Base-by-base conservation (phyloP, 148 eudicot species). In the Rhododendron griersonianum region DNA sequence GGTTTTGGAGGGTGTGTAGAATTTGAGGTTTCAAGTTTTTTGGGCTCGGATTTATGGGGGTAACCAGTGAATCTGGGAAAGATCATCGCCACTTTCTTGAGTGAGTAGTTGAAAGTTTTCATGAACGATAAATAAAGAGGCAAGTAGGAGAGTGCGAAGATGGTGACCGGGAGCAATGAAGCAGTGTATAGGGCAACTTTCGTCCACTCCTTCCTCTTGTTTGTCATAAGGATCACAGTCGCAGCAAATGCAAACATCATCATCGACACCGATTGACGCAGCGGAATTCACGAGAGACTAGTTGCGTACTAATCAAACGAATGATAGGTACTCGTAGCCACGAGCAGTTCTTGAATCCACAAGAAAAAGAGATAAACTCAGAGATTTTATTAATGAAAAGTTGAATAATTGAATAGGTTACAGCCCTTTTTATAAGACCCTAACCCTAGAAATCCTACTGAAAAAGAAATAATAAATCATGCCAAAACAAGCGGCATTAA, bases 221-320 rank as follows among this genome's bases (percentile, higher is more conserved):
- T 41, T 28, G 69, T 48, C 79, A 48, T 48, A 83, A 83, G 85
- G 2, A 71, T 48, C 11, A 83, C 45, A 16, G 85, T 83, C 6
- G 85, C 63, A 0, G 79, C 85, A 30, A 83, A 83, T 30, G 78
- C 78, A 6, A 69, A 19, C 85, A 83, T 83, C 85, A 83, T 83
- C 79, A 83, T 69, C 0, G 85, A 69, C 11, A 83, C 85, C 4
- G 85, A 83, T 11, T n/a, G n/a, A n/a, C n/a, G n/a, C n/a, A n/a
- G n/a, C n/a, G n/a, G n/a, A n/a, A n/a, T n/a, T n/a, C n/a, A n/a
- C n/a, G n/a, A n/a, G n/a, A n/a, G n/a, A n/a, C n/a, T n/a, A n/a
- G n/a, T n/a, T n/a, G n/a, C n/a, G n/a, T n/a, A n/a, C n/a, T n/a
- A n/a, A n/a, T n/a, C n/a, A n/a, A n/a, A n/a, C n/a, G n/a, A n/a